Conservation (phyloP, 257 asterid species). For the Vinca minor region DNA sequence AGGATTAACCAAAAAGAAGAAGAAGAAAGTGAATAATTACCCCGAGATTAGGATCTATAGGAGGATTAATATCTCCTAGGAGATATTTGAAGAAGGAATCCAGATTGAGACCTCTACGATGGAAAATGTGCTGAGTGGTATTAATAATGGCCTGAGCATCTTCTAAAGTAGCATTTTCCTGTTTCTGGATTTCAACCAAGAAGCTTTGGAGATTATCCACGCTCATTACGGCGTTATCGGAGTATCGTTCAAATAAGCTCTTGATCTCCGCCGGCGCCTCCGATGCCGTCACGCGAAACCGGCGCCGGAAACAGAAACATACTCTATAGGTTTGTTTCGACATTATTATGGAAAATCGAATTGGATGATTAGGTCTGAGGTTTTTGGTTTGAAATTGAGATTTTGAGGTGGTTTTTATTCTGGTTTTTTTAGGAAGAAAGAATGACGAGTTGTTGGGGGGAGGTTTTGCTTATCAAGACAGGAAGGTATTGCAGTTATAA, state of each 20-base stretch:
- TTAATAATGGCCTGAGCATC: slow-evolving; percentile 47
- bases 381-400: not conserved
- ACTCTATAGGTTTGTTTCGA: slow-evolving; percentile 60
- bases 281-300: slow-evolving; percentile 43
- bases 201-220: slow-evolving; percentile 41
- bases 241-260: slow-evolving; percentile 32
- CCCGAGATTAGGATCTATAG: slow-evolving; percentile 43
- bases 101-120: slow-evolving; percentile 35
- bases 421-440: not conserved
- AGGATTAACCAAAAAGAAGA: not conserved
- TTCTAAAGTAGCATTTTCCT: slow-evolving; percentile 40
- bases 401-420: too few relatives aligned
- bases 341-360: slow-evolving; percentile 18
- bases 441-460: not conserved
- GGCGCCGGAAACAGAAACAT: slow-evolving; percentile 66
- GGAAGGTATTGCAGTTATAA: slow-evolving; percentile 15
- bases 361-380: not conserved
- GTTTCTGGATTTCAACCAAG: slow-evolving; percentile 60
- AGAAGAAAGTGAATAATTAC: slow-evolving; percentile 18
- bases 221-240: slow-evolving; percentile 47
- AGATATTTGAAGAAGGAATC: slow-evolving; percentile 49
- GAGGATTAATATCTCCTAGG: slow-evolving; percentile 50
- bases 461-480: slow-evolving; percentile 12
- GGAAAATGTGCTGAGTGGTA: slow-evolving; percentile 44
- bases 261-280: slow-evolving; percentile 59